These are phyloP conservation scores for Raffaelea albimanens DNA, from an alignment of 2,329 filamentous ascomycete species.

Conservation along the genomic window DNA sequence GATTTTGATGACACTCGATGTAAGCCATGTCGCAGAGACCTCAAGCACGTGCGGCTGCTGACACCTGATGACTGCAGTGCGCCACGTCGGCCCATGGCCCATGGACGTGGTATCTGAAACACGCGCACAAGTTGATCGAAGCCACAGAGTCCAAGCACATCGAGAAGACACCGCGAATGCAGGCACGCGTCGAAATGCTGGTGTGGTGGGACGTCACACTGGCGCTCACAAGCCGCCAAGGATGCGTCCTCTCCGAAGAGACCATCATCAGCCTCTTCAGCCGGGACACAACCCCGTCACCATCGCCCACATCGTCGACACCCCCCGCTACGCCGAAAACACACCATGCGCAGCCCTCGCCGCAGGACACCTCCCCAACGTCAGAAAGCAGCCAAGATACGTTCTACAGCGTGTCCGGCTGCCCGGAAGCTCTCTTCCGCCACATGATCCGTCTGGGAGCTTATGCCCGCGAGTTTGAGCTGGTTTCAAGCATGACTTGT, in stretches of 20 bases:
- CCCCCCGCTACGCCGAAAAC: too few species aligned
- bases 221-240: conserved; percentile 21
- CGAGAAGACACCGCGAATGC: too few species aligned
- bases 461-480: conserved; percentile 20
- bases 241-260: too few species aligned
- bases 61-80: conserved; percentile 17
- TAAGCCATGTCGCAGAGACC: conserved; percentile 8
- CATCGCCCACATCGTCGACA: too few species aligned
- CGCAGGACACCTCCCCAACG: too few species aligned
- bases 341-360: conserved; percentile 11
- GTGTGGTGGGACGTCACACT: conserved; percentile 25
- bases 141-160: not conserved
- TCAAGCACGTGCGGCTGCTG: not conserved
- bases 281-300: too few species aligned
- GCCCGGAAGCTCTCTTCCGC: conserved; percentile 19
- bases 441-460: conserved; percentile 19
- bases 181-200: conserved; percentile 21
- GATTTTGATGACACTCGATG: conserved; percentile 24
- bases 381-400: too few species aligned
- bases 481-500: conserved; percentile 20
- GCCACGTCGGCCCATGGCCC: conserved; percentile 22
- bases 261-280: too few species aligned
- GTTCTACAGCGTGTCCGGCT: conserved; percentile 25
- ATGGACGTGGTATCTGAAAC: conserved; percentile 19
- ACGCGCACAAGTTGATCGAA: not conserved